Conservation (phyloP, 1,139 yeast genomes). For the Hyphopichia wangnamkhiaoensis region DNA sequence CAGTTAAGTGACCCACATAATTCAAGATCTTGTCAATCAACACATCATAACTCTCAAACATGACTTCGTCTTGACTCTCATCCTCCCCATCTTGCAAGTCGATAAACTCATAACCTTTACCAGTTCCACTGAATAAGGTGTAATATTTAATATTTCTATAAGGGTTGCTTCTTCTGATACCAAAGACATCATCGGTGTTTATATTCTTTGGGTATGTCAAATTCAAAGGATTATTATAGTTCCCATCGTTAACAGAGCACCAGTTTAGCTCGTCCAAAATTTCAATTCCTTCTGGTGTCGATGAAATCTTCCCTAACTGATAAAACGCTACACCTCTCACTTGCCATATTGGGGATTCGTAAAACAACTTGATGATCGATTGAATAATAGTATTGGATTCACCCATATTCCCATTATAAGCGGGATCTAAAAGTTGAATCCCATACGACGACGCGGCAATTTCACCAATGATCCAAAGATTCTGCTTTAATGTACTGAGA, state of each 20-base stretch:
- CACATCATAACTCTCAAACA: constrained; percentile 15
- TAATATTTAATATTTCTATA: constrained; percentile 33
- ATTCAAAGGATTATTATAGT: constrained; percentile 54
- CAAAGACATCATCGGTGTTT: constrained; percentile 18
- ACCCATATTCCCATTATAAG: constrained; percentile 45
- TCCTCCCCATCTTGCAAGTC: constrained; percentile 11
- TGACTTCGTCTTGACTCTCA: constrained; percentile 16
- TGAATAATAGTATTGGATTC: constrained; percentile 46
- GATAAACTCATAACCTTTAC: constrained; percentile 10
- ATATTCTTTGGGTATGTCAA: constrained; percentile 51
- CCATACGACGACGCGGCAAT: constrained; percentile 74
- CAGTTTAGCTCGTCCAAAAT: constrained; percentile 82
- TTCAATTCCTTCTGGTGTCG: constrained; percentile 78
- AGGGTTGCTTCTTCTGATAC: constrained; percentile 29
- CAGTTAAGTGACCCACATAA: constrained; percentile 58
- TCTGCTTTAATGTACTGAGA: constrained; percentile 56
- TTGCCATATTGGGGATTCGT: constrained; percentile 57
- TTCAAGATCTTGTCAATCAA: constrained; percentile 43
- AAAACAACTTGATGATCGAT: constrained; percentile 45
- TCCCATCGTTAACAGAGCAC: constrained; percentile 56
- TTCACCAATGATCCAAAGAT: constrained; percentile 86
- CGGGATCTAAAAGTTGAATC: constrained; percentile 63
- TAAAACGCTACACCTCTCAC: constrained; percentile 77
- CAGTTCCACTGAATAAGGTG: constrained; percentile 24
- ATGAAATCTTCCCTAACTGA: constrained; percentile 72